Evolutionary conservation across 1,284 basidiomycete species (phyloP).

Genomic region (Anthracocystis panici-leucophaei): DNA sequence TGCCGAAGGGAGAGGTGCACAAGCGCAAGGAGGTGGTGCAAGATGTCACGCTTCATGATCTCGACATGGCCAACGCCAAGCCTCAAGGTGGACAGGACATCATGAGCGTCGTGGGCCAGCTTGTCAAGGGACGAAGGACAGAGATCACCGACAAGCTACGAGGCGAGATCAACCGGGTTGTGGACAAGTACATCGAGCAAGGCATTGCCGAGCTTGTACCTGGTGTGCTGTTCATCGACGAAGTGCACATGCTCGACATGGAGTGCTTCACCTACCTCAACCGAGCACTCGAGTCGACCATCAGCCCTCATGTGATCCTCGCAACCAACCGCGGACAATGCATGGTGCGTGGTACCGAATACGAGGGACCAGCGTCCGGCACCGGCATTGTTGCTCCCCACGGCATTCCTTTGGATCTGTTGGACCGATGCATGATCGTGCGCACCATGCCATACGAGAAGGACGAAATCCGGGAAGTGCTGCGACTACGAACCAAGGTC

Average conservation of each 20-base stretch:
- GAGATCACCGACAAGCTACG: conserved; percentile 97
- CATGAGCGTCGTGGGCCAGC: conserved; percentile 98
- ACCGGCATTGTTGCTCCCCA: conserved; percentile 88
- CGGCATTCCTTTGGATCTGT: conserved; percentile 90
- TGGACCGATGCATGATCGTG: conserved; percentile 97
- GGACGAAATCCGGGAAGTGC: conserved; percentile 87
- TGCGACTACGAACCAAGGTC: conserved; percentile 85
- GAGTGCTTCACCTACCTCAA: conserved; percentile 99
- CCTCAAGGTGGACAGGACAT: conserved; percentile 96
- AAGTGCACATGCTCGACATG: conserved; percentile 99
- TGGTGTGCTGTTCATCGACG: conserved; percentile 97
- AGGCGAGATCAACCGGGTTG: conserved; percentile 97
- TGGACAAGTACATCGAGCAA: conserved; percentile 96
- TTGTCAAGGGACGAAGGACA: conserved; percentile 92
- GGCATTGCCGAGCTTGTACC: conserved; percentile 97
- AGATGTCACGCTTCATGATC: conserved; percentile 94
- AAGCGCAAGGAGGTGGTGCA: conserved; percentile 97
- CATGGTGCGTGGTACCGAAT: conserved; percentile 86
- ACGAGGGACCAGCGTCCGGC: conserved; percentile 69
- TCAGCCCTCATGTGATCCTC: conserved; percentile 96
- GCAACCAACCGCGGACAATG: conserved; percentile 95
- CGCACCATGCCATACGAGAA: conserved; percentile 87
- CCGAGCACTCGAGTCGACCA: conserved; percentile 91
- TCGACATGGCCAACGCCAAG: conserved; percentile 95
- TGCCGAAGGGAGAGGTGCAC: conserved; percentile 98